Evolutionary conservation across 768 basidiomycete species (phyloP), one percentile per base, ranked within the genome.

Genomic region (Melanogaster broomeanus): DNA sequence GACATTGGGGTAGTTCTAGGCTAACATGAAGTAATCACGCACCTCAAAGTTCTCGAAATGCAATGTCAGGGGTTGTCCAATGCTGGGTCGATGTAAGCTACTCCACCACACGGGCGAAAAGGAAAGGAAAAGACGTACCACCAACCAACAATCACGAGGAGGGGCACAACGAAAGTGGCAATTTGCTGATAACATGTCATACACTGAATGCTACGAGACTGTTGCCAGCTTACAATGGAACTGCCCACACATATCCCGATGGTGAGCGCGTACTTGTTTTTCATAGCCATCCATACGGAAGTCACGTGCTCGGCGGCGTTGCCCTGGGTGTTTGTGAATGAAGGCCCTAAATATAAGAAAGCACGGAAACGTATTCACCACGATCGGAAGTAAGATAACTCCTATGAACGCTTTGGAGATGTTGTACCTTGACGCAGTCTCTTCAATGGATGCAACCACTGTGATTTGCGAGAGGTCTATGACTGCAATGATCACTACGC

Each of bases 381-480:
- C 93, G 45, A 97, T 85, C 3, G 93, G 93, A 5, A 97, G 73
- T 27, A 97, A 74, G 58, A 95, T 90, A 13, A 94, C 68, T 65
- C 90, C 90, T 58, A 93, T 93, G 72, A 94, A 93, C 0, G 84
- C 60, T 68, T 90, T 91, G 0, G 91, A 90, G 48, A 97, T 88
- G 48, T 78, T 66, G 68, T 91, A 93, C 35, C 87, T 78, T 12
- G 81, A 74, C 3, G 93, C 91, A 22, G 90, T 91, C 65, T 95
- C 93, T 66, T 96, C 94, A 56, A 97, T 96, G 4, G 90, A 92
- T 3, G 87, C 88, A 33, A 96, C 93, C 67, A 93, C 90, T 46
- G 0, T 27, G 11, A 51, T 39, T 25, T 15, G n/a, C 25, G 25
- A 10, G 10, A 31, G 28, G 15, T 38, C n/a, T 12, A 21, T 21